Evolutionary conservation across 169 alveolate genomes (phyloP), one percentile per base, ranked within the genome.

Genomic region (Babesia sp.): DNA sequence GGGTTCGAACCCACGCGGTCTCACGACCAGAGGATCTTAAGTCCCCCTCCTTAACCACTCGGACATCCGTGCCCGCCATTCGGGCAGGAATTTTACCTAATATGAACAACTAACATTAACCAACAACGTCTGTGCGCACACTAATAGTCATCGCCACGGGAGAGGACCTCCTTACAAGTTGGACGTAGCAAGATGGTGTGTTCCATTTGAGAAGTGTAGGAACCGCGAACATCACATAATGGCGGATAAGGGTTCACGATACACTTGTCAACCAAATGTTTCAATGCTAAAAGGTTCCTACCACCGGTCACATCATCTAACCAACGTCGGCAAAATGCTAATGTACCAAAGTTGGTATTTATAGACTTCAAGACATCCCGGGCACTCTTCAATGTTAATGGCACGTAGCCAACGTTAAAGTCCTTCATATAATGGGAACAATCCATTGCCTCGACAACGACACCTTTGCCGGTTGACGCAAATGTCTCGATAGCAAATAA

Each of bases 261-360:
- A 59, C 97, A 98, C 63, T 94, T 88, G 89, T 98, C 99, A 33
- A 95, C 95, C 44, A 98, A 92, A 33, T 91, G 91, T 87, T 95
- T 97, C 77, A 98, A 83, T 0, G 98, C 97, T 83, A 97, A 68
- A 36, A 96, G 86, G 71, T 97, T 98, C 81, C 96, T 94, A 26
- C 91, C 84, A 60, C 93, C 96, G 8, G 99, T 99, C 51, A 94
- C 93, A 76, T 97, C 98, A 63, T 96, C 98, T 55, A 98, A 84
- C 98, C 99, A 98, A 71, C 99, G 96, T 72, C 99, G 92, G 74
- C 99, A 97, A 85, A 97, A 98, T 6, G 99, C 99, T 33, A 98
- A 91, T 5, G 99, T 98, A 29, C 98, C 98, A 82, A 95, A 97
- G 84, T 97, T 83, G 64, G 83, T 70, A 68, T 98, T 95, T 61